Evolutionary conservation across 2,329 filamentous ascomycete species (phyloP).

Genomic region (Epichloe typhina): DNA sequence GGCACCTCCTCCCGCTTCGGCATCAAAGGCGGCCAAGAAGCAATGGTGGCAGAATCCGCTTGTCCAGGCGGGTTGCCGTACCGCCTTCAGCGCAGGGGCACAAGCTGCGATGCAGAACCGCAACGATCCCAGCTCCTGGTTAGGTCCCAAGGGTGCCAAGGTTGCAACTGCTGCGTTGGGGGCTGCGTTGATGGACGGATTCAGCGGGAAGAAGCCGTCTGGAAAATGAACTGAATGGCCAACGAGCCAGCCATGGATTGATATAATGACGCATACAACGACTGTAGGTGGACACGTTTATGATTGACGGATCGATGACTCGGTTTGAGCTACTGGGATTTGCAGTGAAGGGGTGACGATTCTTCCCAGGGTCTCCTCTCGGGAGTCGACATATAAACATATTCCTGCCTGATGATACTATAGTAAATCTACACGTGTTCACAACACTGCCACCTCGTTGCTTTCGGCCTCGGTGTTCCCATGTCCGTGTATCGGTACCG

Average conservation of each 20-base stretch:
- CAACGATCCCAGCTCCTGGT: slow-evolving; percentile 31
- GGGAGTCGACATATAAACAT: neutral
- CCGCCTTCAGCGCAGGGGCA: slow-evolving; percentile 34
- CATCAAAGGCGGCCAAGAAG: slow-evolving; percentile 15
- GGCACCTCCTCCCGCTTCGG: slow-evolving; percentile 2
- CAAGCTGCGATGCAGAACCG: slow-evolving; percentile 34
- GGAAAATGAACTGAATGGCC: neutral
- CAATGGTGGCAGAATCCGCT: slow-evolving; percentile 26
- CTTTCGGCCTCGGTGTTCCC: no score
- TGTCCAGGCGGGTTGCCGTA: slow-evolving; percentile 29
- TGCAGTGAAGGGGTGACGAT: no score
- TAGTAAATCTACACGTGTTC: no score
- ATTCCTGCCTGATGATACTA: no score
- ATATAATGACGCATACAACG: neutral
- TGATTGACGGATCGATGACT: neutral
- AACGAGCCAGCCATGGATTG: neutral
- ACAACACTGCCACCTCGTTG: no score
- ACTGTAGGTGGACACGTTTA: neutral
- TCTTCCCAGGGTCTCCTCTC: neutral
- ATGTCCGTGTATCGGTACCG: no score
- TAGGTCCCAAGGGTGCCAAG: slow-evolving; percentile 34
- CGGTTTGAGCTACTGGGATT: no score
- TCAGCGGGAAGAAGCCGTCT: slow-evolving; percentile 19
- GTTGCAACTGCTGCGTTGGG: slow-evolving; percentile 35
- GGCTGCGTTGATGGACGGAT: slow-evolving; percentile 34